Evolutionary conservation across 805 yeast genomes (phyloP).

Genomic region (Middelhovenomyces tepae): DNA sequence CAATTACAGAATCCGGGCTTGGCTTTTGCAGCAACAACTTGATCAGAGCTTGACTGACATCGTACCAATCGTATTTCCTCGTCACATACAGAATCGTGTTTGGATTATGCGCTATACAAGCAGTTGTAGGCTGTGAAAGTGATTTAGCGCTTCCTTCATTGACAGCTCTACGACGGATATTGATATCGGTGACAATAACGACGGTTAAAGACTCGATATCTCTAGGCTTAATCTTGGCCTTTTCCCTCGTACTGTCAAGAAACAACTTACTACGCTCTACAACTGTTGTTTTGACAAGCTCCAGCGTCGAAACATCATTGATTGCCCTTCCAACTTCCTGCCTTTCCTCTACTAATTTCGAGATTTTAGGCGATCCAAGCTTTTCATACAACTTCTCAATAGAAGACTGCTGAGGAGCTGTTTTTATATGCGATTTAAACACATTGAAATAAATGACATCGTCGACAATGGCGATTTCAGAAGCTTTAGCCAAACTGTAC

Average conservation of each 20-base stretch:
- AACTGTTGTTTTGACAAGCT: constrained; percentile 17
- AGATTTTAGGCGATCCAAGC: constrained; percentile 25
- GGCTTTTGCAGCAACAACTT: constrained; percentile 23
- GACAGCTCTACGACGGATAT: constrained; percentile 18
- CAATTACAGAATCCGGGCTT: constrained; percentile 30
- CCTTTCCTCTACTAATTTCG: constrained; percentile 21
- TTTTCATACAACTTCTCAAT: constrained; percentile 25
- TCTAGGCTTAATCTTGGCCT: constrained; percentile 6
- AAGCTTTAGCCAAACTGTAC: constrained; percentile 25
- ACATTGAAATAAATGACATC: constrained; percentile 29
- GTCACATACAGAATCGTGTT: constrained; percentile 1
- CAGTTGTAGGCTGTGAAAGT: no score
- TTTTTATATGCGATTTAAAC: constrained; percentile 23
- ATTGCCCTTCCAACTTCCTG: constrained; percentile 20
- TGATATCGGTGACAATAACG: constrained; percentile 19
- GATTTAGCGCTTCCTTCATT: no score
- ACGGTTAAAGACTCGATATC: constrained; percentile 16
- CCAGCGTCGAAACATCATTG: constrained; percentile 8
- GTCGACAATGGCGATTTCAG: constrained; percentile 27
- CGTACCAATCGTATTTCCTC: constrained; percentile 34
- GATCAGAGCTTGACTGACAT: constrained; percentile 27
- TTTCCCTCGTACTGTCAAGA: constrained; percentile 21
- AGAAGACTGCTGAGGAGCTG: constrained; percentile 27
- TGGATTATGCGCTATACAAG: constrained; percentile 13
- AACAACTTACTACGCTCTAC: constrained; percentile 27